Percentiles rank a stretch among this genome's conserved stretches.
These are phyloP conservation scores for Fusarium decemcellulare DNA, from an alignment of 2,329 filamentous ascomycete species.

Conservation along the genomic window DNA sequence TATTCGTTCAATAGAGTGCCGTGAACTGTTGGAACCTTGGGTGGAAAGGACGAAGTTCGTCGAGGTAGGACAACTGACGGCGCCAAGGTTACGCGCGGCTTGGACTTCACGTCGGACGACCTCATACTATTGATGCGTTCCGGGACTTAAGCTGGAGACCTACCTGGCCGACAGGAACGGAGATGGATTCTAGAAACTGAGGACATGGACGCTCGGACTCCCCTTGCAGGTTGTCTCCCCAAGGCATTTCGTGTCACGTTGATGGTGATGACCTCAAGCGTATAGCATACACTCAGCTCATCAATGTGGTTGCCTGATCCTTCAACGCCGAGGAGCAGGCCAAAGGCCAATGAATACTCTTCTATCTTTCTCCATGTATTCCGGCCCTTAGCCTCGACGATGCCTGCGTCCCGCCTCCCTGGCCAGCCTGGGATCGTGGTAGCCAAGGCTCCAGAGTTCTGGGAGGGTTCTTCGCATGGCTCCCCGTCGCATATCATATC, in stretches of 20 bases:
- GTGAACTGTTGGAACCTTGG: neutral
- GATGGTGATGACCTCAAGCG: too few species aligned
- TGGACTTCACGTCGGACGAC: constrained; percentile 14
- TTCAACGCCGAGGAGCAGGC: too few species aligned
- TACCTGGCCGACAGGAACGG: constrained; percentile 9
- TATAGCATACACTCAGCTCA: too few species aligned
- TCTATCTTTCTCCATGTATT: too few species aligned
- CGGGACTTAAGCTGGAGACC: neutral
- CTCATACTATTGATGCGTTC: neutral
- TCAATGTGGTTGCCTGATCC: too few species aligned
- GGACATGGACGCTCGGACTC: neutral
- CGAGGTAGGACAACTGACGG: constrained; percentile 6
- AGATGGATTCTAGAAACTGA: constrained; percentile 22
- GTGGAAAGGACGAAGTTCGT: neutral
- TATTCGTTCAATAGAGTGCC: too few species aligned
- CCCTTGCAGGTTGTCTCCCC: too few species aligned
- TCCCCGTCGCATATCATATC: neutral
- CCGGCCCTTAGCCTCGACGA: too few species aligned
- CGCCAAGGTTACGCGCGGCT: constrained; percentile 23
- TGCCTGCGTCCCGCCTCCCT: too few species aligned
- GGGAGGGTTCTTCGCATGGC: constrained; percentile 1
- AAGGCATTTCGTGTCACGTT: too few species aligned
- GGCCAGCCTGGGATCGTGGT: too few species aligned
- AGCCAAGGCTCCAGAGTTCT: neutral
- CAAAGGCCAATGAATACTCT: too few species aligned